Evolutionary conservation across 257 asterid species (phyloP), one percentile per base, ranked within the genome.

Genomic region (Solanum rostratum): DNA sequence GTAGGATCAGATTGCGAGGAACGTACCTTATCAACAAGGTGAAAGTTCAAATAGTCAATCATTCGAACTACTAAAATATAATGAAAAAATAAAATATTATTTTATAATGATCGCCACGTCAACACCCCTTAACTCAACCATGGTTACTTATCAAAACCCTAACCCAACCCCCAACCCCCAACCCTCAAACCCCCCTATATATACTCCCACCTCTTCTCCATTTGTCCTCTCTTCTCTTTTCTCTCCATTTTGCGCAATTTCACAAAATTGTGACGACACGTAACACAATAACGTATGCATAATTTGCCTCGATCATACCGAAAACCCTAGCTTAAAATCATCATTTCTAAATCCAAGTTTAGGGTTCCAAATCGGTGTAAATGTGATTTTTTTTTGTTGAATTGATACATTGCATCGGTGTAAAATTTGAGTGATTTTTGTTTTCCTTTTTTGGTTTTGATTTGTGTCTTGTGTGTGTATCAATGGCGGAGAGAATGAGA

Each of bases 401-500:
- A 29, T 49, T 65, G n/a, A 63, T 27, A 27, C 71, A 29, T 81
- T 60, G 78, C 30, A 39, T 8, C 39, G 18, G 45, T 43, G 49
- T 46, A 16, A 63, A 22, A 41, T 39, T 41, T 63, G 79, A 24
- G 84, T 33, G 57, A 60, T 63, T 82, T 7, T 59, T 50, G 9
- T 45, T 7, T 73, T 73, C 20, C 0, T 2, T 41, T 41, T 41
- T 41, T 41, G 45, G 9, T 41, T 41, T 55, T 57, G 29, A 57
- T 10, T 27, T 63, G 70, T 27, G 70, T 27, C 6, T 81, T 2
- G n/a, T 37, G 29, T 37, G 63, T 15, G 41, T 76, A 70, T 27
- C 57, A 85, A 89, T 89, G 91, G 86, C 86, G 91, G 94, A 84
- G 84, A 71, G 83, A 86, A 85, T 82, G 85, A 86, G 89, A 79